A percentile compares a stretch with the other conserved stretches of the same genome.
phyloP scores from a whole-genome alignment of 1,284 basidiomycete genomes.

The Trametes versicolor region DNA sequence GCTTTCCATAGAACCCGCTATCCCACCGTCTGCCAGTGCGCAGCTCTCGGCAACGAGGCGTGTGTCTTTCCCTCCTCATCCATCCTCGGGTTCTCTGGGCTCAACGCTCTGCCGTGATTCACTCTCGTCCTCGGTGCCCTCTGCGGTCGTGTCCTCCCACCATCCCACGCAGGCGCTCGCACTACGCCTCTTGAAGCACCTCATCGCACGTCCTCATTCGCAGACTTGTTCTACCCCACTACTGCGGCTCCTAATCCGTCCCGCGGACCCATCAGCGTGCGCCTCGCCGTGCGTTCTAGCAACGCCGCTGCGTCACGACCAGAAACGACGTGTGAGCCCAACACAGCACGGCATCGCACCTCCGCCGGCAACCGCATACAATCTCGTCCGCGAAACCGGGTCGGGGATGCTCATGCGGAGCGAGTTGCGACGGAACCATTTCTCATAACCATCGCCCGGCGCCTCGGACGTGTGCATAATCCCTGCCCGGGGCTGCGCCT shows the following conservation, averaged over 20 bases:
- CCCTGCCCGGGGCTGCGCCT: constrained; percentile 7
- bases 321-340: constrained; percentile 1
- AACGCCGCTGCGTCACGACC: constrained; percentile 6
- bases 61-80: neutral
- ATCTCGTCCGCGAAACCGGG: neutral
- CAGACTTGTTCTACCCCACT: neutral
- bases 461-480: constrained; percentile 12
- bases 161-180: constrained; percentile 3
- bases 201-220: constrained; percentile 9
- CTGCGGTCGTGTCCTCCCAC: constrained; percentile 22
- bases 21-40: constrained; percentile 17
- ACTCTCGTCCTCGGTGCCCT: constrained; percentile 1
- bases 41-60: constrained; percentile 11
- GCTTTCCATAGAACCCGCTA: constrained; percentile 1
- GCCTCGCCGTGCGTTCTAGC: constrained; percentile 9
- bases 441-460: constrained; percentile 20
- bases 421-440: constrained; percentile 21
- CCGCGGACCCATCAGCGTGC: constrained; percentile 16
- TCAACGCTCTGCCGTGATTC: constrained; percentile 11
- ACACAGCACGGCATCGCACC: constrained; percentile 8
- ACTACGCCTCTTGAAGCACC: constrained; percentile 7
- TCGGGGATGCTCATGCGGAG: constrained; percentile 6
- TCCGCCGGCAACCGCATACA: constrained; percentile 1
- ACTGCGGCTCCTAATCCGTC: constrained; percentile 29
- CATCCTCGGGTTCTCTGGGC: constrained; percentile 8